Percentiles rank a stretch among this genome's conserved stretches.
phyloP scores from a whole-genome alignment of 345 rosid species.

The Brassica rapa region DNA sequence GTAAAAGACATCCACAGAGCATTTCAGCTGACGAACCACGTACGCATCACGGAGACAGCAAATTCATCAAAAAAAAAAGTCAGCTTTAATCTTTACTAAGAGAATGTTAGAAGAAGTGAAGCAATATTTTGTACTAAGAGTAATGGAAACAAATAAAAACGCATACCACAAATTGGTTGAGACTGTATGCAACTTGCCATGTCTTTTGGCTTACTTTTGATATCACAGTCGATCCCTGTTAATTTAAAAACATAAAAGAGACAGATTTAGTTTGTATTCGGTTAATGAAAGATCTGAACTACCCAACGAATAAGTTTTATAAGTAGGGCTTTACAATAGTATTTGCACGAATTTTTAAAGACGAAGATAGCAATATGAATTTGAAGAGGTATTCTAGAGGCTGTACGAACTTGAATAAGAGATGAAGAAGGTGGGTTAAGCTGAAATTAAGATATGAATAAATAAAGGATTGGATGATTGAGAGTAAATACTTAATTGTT shows the following conservation, averaged over 20 bases:
- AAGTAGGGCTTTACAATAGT: background rate
- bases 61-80: background rate
- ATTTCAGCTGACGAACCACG: background rate
- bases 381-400: background rate
- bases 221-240: constrained; percentile 73
- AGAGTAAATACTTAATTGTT: background rate
- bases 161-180: constrained; percentile 59
- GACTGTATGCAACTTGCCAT: constrained; percentile 49
- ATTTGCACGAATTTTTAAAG: background rate
- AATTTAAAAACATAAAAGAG: background rate
- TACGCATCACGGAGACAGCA: background rate
- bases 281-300: background rate
- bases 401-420: too few species aligned
- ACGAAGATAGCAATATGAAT: background rate
- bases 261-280: constrained; percentile 50
- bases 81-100: background rate
- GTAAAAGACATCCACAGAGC: background rate
- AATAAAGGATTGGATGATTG: too few species aligned
- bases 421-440: too few species aligned
- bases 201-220: constrained; percentile 59
- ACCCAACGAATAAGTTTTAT: background rate
- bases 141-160: constrained; percentile 75
- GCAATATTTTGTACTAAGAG: background rate
- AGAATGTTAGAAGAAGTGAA: background rate
- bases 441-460: too few species aligned